Evolutionary conservation across 164 flowering plant species (phyloP).

Genomic region (Chloranthus sessilifolius): DNA sequence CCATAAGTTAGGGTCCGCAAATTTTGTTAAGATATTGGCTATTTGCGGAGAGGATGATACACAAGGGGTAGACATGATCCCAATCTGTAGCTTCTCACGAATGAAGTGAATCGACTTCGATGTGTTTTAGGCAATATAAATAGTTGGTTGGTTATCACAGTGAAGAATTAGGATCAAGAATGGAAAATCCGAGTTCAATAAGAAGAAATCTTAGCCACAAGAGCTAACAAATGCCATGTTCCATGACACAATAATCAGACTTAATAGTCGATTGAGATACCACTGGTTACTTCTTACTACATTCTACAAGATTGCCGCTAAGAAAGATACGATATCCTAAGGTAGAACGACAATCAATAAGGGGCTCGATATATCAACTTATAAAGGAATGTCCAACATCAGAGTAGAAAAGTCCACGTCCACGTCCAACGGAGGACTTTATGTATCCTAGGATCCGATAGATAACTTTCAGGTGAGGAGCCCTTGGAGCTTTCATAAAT

Average conservation of each 20-base stretch:
- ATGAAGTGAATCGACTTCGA: too few relatives aligned
- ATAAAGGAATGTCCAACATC: neutral
- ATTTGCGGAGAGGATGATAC: too few relatives aligned
- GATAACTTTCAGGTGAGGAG: neutral
- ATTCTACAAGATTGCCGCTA: neutral
- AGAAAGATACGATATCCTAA: neutral
- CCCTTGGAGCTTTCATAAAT: neutral
- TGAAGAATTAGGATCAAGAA: neutral
- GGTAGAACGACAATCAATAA: neutral
- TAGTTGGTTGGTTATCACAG: too few relatives aligned
- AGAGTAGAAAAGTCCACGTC: neutral
- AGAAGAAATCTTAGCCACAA: neutral
- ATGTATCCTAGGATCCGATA: neutral
- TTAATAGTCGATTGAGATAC: neutral
- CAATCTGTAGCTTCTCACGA: too few relatives aligned
- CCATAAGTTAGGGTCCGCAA: too few relatives aligned
- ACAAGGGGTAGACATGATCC: too few relatives aligned
- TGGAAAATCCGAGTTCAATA: neutral
- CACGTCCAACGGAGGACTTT: neutral
- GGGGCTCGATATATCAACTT: neutral
- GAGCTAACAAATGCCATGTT: neutral
- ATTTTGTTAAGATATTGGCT: too few relatives aligned
- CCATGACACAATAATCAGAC: neutral
- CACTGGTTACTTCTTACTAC: neutral
- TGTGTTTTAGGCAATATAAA: too few relatives aligned